Base-by-base conservation (phyloP, 768 basidiomycete species). In the Auriscalpium microsporum region DNA sequence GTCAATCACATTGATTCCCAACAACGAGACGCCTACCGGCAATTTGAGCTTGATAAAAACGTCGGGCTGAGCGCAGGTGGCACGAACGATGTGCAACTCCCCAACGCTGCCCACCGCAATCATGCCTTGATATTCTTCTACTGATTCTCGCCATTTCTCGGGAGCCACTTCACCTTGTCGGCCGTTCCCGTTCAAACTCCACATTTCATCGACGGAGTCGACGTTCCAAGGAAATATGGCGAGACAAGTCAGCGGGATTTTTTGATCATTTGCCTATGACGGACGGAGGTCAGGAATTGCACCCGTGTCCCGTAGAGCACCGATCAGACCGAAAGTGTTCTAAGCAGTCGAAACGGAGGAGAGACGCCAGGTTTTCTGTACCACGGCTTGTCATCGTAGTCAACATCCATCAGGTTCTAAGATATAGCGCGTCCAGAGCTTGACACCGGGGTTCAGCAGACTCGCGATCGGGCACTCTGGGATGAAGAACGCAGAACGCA, bases 341-440 rank as follows among this genome's bases (percentile, higher is more conserved):
- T 50, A 42, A n/a, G 14, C 28, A 81, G 72, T 19, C 57, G 63
- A 60, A 77, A 80, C 2, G 79, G 75, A 35, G 64, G 71, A 21
- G 66, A 38, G n/a, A 61, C 59, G 23, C 63, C 54, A 45, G 55
- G 63, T 56, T 69, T 63, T 60, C 68, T 67, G 62, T 74, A 77
- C 77, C 60, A 61, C 11, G 60, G 60, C 21, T 49, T 34, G 17
- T 40, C 8, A 8, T 19, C 52, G 48, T 48, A 42, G 36, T 59
- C 28, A 33, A 5, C 6, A 19, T 60, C 56, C 53, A 55, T 42
- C 40, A 17, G 40, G 3, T 14, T 7, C 40, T 28, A 28, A 28
- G 28, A 28, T 28, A 28, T 4, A 28, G 28, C 28, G 28, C 7
- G 28, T 7, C 28, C 28, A 28, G 28, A 28, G 4, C 1, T 28